Evolutionary conservation across 148 eudicot genomes (phyloP), one percentile per base, ranked within the genome.

Genomic region (Selenicereus undatus): DNA sequence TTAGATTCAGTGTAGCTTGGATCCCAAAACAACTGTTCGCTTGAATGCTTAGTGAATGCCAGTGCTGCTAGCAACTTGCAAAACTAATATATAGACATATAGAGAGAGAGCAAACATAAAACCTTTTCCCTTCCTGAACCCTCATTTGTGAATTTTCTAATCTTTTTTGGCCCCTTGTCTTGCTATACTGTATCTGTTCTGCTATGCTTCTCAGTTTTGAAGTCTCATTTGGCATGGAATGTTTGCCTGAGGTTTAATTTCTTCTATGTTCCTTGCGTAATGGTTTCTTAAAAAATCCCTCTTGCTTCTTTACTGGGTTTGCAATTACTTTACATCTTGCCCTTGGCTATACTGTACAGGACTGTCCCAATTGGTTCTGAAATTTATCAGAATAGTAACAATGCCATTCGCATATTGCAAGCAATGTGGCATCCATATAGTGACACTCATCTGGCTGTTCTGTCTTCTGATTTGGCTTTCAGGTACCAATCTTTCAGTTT

Each of bases 401-500:
- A 85, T 71, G 83, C 86, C 39, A 88, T 93, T 39, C 89, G 93
- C 69, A 79, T 87, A 75, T 82, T 95, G 75, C 90, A 93, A 82
- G 81, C 89, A 79, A 83, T 80, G 69, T 95, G 99, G 99, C 99
- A 95, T 87, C 98, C 99, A 76, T 89, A 84, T 82, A 90, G 99
- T 78, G 90, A 89, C 77, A 82, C 91, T 66, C 99, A 95, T 89
- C 75, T 95, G 75, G 99, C 93, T 26, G 84, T 95, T 76, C 92
- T 95, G 66, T 93, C 99, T 78, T 95, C 97, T 52, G 99, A 95
- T 91, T 92, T 93, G 26, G 98, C 93, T 83, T 92, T 95, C 93
- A 93, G 99, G 99, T 95, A 85, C 54, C 45, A 14, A 54, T 36
- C 50, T 56, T 48, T 10, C 76, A 58, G 27, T 4, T 73, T 76